Base-by-base conservation (phyloP, 306 rosid genomes). In the Inga leiocalycina region DNA sequence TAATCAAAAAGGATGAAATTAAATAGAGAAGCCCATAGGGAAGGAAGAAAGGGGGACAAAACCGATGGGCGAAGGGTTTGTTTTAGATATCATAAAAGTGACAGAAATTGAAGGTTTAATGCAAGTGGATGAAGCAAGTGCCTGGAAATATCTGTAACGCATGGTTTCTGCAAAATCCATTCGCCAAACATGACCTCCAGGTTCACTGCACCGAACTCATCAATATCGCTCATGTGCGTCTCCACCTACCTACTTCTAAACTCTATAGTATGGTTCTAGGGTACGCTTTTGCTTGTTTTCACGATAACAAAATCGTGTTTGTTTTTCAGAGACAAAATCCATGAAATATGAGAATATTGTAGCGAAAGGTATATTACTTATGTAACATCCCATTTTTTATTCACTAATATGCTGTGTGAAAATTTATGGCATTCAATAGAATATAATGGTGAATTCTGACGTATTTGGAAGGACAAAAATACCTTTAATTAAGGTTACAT, bases 21-120 rank as follows among this genome's bases (percentile, higher is more conserved):
- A 43, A 73, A 80, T 17, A 17, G 65, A 20, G 22, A 75, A 45
- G 77, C 20, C 61, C 78, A 48, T 57, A 32, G 74, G 13, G 67
- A 45, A 80, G 14, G 24, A 48, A 45, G 51, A 8, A 71, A 27
- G 46, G 45, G 41, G 66, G 41, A 30, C 5, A 10, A 56, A 80
- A 76, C 64, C 74, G 62, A 73, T 32, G 89, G 83, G 82, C 77
- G 45, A 37, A 4, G 78, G 76, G 67, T 61, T 75, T 59, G 67
- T 74, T 82, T 82, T 22, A 62, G 68, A 49, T 48, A 5, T 22
- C 12, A 69, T 69, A 19, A 69, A n/a, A 80, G 84, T 54, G 49
- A 45, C 52, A 48, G 41, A 27, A 48, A 71, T 70, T 86, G 46
- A 62, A 79, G 20, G 15, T 70, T 70, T 75, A 20, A 44, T 22